These are phyloP conservation scores for Coffea eugenioides DNA, from an alignment of 257 asterid genomes.

Conservation along the genomic window DNA sequence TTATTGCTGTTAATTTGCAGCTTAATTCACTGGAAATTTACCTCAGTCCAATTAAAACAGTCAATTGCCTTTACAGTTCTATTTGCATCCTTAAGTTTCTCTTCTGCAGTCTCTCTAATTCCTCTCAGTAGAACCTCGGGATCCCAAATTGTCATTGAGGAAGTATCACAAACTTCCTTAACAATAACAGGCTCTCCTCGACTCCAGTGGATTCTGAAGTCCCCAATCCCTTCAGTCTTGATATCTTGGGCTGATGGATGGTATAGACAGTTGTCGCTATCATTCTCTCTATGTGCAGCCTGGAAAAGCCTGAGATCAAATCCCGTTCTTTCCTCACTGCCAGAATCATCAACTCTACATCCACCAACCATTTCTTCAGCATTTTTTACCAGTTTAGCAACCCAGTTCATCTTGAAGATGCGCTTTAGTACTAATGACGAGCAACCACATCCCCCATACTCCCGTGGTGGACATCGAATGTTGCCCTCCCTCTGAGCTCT, in stretches of 20 bases:
- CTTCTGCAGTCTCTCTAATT: constrained; percentile 74
- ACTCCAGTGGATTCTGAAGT: constrained; percentile 80
- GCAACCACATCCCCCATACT: constrained; percentile 79
- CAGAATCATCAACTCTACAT: constrained; percentile 51
- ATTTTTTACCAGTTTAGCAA: constrained; percentile 83
- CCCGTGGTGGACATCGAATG: constrained; percentile 75
- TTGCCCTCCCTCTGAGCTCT: constrained; percentile 68
- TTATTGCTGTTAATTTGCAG: background rate
- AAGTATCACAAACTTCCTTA: constrained; percentile 70
- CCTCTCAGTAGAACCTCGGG: constrained; percentile 82
- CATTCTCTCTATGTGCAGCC: constrained; percentile 60
- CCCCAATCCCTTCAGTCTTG: constrained; percentile 64
- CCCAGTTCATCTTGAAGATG: constrained; percentile 99
- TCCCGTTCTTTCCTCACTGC: constrained; percentile 42
- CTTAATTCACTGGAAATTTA: constrained; percentile 19
- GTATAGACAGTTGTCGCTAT: constrained; percentile 58
- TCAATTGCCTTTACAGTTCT: constrained; percentile 80
- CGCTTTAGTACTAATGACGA: constrained; percentile 67
- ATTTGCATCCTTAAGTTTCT: constrained; percentile 63
- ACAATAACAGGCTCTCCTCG: constrained; percentile 77
- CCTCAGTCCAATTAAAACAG: constrained; percentile 72
- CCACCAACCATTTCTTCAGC: constrained; percentile 97
- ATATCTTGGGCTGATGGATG: constrained; percentile 67
- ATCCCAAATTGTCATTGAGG: constrained; percentile 74
- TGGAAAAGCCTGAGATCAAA: constrained; percentile 41